Percentiles rank a stretch among this genome's conserved stretches.
phyloP scores from a whole-genome alignment of 2,329 filamentous ascomycete species.

The Aspergillus sp. region DNA sequence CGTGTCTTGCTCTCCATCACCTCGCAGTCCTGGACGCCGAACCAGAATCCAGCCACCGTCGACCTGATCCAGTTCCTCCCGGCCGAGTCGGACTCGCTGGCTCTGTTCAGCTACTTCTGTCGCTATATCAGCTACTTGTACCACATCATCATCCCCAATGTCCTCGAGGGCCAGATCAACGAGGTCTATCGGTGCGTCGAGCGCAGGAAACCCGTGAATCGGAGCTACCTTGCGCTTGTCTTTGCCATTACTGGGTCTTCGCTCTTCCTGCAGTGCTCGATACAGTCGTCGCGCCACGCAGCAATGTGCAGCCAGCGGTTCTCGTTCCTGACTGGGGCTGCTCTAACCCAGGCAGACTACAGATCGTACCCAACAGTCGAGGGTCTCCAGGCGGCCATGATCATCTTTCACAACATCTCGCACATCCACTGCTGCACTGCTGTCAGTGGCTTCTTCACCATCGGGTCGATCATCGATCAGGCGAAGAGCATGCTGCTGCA shows the following conservation, averaged over 20 bases:
- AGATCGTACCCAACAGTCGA: constrained; percentile 30
- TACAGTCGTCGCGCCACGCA: constrained; percentile 19
- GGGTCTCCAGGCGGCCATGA: constrained; percentile 34
- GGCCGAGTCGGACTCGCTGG: constrained; percentile 26
- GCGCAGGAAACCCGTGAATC: constrained; percentile 17
- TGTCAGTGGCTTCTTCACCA: constrained; percentile 25
- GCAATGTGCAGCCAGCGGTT: constrained; percentile 27
- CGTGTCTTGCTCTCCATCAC: neutral
- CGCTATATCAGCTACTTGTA: constrained; percentile 36
- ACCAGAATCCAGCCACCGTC: constrained; percentile 22
- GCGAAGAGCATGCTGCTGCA: constrained; percentile 39
- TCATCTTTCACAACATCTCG: constrained; percentile 30
- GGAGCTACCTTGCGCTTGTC: constrained; percentile 32
- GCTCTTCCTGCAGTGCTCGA: constrained; percentile 24
- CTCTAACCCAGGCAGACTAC: constrained; percentile 33
- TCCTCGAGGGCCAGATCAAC: constrained; percentile 26
- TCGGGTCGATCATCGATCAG: constrained; percentile 27
- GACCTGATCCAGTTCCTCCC: constrained; percentile 28
- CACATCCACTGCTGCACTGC: constrained; percentile 24
- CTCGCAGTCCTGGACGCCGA: constrained; percentile 3
- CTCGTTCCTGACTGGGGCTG: constrained; percentile 29
- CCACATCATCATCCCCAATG: constrained; percentile 32
- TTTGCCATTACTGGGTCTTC: constrained; percentile 36
- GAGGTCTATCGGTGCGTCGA: constrained; percentile 29
- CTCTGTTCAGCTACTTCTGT: constrained; percentile 35